These are phyloP conservation scores for Hyaloscypha variabilis DNA, from an alignment of 495 filamentous ascomycete genomes.

Conservation along the genomic window DNA sequence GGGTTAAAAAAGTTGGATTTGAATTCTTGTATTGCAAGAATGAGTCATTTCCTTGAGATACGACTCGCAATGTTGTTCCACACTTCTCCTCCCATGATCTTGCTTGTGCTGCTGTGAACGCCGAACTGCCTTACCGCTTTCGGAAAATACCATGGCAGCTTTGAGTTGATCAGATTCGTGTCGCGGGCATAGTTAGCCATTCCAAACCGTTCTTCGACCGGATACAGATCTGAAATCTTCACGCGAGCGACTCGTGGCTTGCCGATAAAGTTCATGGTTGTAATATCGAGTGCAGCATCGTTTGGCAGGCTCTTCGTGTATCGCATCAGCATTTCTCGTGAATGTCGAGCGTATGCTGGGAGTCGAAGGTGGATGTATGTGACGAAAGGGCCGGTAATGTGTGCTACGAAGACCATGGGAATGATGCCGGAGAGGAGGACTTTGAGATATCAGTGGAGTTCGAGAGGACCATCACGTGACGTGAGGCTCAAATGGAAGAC, in stretches of 20 bases:
- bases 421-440: constrained; percentile 61
- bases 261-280: constrained; percentile 69
- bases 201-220: constrained; percentile 44
- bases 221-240: constrained; percentile 50
- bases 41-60: constrained; percentile 14
- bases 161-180: constrained; percentile 28
- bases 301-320: constrained; percentile 66
- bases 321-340: constrained; percentile 63
- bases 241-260: constrained; percentile 51
- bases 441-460: constrained; percentile 30
- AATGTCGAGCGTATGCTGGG: constrained; percentile 69
- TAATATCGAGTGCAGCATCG: constrained; percentile 65
- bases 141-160: constrained; percentile 36
- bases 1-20: too few relatives aligned
- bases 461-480: not conserved
- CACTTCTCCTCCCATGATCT: constrained; percentile 16
- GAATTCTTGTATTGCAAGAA: not conserved
- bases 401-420: constrained; percentile 68
- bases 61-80: constrained; percentile 27
- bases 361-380: constrained; percentile 71
- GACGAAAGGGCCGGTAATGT: constrained; percentile 69
- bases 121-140: constrained; percentile 28
- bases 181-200: constrained; percentile 55
- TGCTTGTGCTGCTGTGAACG: constrained; percentile 17
- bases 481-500: not conserved